Percentiles rank a stretch among this genome's conserved stretches.
Evolutionary conservation across 768 basidiomycete genomes (phyloP).

Genomic region (Kwoniella newhampshirensis): DNA sequence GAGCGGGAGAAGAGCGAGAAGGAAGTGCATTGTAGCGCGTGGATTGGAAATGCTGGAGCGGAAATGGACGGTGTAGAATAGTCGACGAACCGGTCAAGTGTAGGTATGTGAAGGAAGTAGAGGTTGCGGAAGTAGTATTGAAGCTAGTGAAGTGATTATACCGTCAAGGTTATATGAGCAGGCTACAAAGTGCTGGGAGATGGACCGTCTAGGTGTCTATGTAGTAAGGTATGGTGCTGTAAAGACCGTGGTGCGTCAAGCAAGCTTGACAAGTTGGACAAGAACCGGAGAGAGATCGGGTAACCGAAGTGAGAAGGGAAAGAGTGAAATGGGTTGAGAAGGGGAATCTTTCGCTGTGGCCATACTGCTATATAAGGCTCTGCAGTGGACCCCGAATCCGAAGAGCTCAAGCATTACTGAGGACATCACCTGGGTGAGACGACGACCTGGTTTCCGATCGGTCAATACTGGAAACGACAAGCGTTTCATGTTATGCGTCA

Average conservation of each 20-base stretch:
- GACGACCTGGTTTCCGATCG: neutral
- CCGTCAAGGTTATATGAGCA: neutral
- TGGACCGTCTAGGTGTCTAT: neutral
- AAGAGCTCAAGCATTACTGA: too few relatives aligned
- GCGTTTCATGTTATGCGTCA: too few relatives aligned
- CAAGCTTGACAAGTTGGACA: slow-evolving; percentile 2
- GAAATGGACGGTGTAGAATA: neutral
- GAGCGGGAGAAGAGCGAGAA: slow-evolving; percentile 11
- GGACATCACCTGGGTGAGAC: neutral
- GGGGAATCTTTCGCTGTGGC: too few relatives aligned
- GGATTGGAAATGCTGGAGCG: neutral
- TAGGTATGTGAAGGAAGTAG: neutral
- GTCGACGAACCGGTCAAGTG: neutral
- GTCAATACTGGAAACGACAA: too few relatives aligned
- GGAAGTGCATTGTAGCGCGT: slow-evolving; percentile 1
- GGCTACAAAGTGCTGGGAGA: too few relatives aligned
- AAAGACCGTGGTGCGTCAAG: slow-evolving; percentile 5
- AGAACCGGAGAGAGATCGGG: neutral
- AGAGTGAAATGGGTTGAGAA: neutral
- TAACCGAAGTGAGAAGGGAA: neutral
- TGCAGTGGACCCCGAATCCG: too few relatives aligned
- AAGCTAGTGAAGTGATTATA: neutral
- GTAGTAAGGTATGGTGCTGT: neutral
- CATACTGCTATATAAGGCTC: too few relatives aligned
- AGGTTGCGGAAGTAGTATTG: neutral